Percentiles rank a stretch among this genome's conserved stretches.
These are phyloP conservation scores for Zymoseptoria pseudotritici DNA, from an alignment of 2,329 filamentous ascomycete species.

Conservation along the genomic window DNA sequence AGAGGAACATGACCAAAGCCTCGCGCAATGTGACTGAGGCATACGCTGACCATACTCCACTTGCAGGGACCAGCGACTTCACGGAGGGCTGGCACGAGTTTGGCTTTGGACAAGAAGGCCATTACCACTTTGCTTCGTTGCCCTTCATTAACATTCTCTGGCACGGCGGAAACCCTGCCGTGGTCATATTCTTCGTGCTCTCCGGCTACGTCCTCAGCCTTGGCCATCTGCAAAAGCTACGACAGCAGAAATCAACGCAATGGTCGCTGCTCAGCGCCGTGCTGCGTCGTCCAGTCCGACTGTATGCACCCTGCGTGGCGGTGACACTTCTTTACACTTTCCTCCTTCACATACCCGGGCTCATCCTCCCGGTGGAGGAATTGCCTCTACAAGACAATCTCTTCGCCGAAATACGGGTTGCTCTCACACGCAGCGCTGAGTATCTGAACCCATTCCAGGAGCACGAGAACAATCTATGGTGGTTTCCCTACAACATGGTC, in stretches of 20 bases:
- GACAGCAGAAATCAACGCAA: slow-evolving; percentile 2
- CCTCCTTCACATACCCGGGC: slow-evolving; percentile 6
- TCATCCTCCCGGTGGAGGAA: slow-evolving; percentile 1
- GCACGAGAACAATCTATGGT: slow-evolving; percentile 1
- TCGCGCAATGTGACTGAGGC: too few species aligned
- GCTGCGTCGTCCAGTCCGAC: slow-evolving; percentile 6
- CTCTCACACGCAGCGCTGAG: background rate
- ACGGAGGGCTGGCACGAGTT: slow-evolving; percentile 38
- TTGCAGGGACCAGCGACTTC: background rate
- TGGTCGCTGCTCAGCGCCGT: slow-evolving; percentile 4
- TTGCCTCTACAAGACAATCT: slow-evolving; percentile 5
- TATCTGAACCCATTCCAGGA: slow-evolving; percentile 7
- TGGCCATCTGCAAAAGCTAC: background rate
- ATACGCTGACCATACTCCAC: too few species aligned
- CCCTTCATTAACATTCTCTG: slow-evolving; percentile 54
- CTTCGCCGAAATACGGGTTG: slow-evolving; percentile 2
- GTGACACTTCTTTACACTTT: slow-evolving; percentile 5
- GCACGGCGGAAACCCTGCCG: slow-evolving; percentile 33
- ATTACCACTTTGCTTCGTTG: slow-evolving; percentile 44
- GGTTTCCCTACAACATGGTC: slow-evolving; percentile 10
- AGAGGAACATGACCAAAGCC: too few species aligned
- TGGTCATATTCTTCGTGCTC: background rate
- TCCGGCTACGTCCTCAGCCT: background rate
- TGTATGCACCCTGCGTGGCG: slow-evolving; percentile 5
- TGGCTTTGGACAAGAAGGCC: slow-evolving; percentile 25